A percentile compares a stretch with the other conserved stretches of the same genome.
phyloP scores from a whole-genome alignment of 306 rosid species.

The Clitoria ternatea region DNA sequence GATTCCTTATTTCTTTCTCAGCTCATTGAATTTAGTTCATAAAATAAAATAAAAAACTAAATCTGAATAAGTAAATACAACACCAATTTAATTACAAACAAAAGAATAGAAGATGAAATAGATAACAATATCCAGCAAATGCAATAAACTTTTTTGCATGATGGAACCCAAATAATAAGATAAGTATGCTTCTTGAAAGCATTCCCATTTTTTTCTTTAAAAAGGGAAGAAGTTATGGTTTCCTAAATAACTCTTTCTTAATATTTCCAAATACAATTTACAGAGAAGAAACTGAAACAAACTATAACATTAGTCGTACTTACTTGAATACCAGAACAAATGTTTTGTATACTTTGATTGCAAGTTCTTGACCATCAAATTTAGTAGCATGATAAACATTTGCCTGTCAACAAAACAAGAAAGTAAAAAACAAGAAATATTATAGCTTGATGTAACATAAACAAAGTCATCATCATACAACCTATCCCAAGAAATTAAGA shows the following conservation, averaged over 20 bases:
- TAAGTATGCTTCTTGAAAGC: background rate
- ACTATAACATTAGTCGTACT: constrained; percentile 28
- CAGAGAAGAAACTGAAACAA: constrained; percentile 6
- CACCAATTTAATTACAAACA: background rate
- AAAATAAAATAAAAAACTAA: constrained; percentile 7
- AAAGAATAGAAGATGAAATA: background rate
- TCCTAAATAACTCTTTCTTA: background rate
- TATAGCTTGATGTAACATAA: constrained; percentile 8
- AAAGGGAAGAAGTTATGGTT: background rate
- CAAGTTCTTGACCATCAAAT: constrained; percentile 73
- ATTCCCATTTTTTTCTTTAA: background rate
- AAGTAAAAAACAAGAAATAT: background rate
- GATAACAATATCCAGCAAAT: background rate
- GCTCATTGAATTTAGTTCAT: constrained; percentile 36
- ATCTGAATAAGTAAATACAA: background rate
- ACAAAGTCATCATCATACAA: background rate
- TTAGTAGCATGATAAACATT: constrained; percentile 96
- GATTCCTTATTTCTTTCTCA: constrained; percentile 92
- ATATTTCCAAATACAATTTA: background rate
- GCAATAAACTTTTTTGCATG: background rate
- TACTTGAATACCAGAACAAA: constrained; percentile 83
- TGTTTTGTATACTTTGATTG: constrained; percentile 87
- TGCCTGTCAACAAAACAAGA: constrained; percentile 51
- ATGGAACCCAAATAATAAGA: background rate
- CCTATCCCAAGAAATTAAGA: background rate